Evolutionary conservation across 768 basidiomycete species (phyloP).

Genomic region (Termitomyces sp.): DNA sequence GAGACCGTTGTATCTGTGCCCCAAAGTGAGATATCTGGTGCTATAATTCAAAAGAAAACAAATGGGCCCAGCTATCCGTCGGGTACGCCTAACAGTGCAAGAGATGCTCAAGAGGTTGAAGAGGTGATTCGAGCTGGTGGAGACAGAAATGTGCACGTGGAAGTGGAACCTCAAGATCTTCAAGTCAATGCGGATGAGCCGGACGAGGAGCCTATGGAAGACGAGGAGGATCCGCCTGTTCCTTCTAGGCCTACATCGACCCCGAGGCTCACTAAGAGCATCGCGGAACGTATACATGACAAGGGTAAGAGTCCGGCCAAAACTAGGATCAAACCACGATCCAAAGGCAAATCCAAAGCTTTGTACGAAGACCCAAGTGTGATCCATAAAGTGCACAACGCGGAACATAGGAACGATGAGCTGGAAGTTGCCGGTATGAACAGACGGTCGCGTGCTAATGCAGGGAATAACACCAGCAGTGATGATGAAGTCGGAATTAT

Average conservation of each 20-base stretch:
- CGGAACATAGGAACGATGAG: slow-evolving; percentile 10
- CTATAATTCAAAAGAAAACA: background rate
- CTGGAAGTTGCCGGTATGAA: slow-evolving; percentile 2
- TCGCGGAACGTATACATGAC: slow-evolving; percentile 14
- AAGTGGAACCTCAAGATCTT: background rate
- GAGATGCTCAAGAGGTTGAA: slow-evolving; percentile 23
- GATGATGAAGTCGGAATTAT: slow-evolving; percentile 13
- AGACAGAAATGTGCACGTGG: slow-evolving; percentile 3
- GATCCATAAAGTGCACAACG: slow-evolving; percentile 2
- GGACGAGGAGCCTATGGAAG: background rate
- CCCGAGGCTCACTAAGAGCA: slow-evolving; percentile 9
- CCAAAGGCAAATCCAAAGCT: slow-evolving; percentile 8
- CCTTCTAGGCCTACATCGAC: slow-evolving; percentile 6
- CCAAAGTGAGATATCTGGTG: slow-evolving; percentile 1
- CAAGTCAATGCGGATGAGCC: background rate
- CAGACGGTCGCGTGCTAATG: background rate
- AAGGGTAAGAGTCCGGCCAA: slow-evolving; percentile 15
- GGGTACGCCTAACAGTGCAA: slow-evolving; percentile 25
- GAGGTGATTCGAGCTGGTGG: slow-evolving; percentile 12
- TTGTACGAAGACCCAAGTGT: background rate
- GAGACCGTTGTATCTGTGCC: slow-evolving; percentile 13
- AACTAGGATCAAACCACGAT: slow-evolving; percentile 15
- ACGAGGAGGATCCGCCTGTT: background rate
- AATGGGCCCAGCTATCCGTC: slow-evolving; percentile 10
- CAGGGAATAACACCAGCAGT: slow-evolving; percentile 4